Evolutionary conservation across 768 basidiomycete genomes (phyloP).

Genomic region (Melanogaster broomeanus): DNA sequence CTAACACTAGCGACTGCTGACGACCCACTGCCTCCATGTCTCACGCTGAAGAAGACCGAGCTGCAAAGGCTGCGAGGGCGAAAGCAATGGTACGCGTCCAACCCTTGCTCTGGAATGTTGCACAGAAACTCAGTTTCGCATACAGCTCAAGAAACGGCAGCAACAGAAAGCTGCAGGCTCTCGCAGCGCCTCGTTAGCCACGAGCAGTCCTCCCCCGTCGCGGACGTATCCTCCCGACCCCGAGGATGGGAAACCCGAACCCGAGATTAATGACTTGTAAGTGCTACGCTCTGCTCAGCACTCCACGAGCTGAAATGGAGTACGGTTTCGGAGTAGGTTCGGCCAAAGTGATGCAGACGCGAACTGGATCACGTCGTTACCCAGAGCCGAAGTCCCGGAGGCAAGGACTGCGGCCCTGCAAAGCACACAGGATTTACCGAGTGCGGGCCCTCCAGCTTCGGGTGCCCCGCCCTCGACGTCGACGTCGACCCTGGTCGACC

Average conservation of each 20-base stretch:
- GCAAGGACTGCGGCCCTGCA: slow-evolving; percentile 37
- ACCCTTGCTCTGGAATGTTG: neutral
- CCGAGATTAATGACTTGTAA: slow-evolving; percentile 66
- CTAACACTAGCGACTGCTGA: too few species aligned
- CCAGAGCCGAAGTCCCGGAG: slow-evolving; percentile 40
- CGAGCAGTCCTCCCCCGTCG: slow-evolving; percentile 47
- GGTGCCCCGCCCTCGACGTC: neutral
- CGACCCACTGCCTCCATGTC: slow-evolving; percentile 17
- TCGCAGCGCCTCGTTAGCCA: slow-evolving; percentile 33
- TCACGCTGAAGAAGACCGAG: slow-evolving; percentile 71
- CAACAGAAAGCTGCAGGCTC: slow-evolving; percentile 62
- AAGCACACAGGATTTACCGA: slow-evolving; percentile 20
- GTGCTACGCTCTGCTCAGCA: slow-evolving; percentile 32
- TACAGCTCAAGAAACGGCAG: slow-evolving; percentile 79
- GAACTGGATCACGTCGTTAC: slow-evolving; percentile 65
- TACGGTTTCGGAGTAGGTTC: slow-evolving; percentile 40
- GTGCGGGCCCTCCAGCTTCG: slow-evolving; percentile 5
- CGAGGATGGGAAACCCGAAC: slow-evolving; percentile 44
- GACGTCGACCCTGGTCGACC: slow-evolving; percentile 2
- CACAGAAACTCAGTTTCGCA: slow-evolving; percentile 1
- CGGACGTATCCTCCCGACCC: slow-evolving; percentile 52
- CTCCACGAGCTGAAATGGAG: slow-evolving; percentile 4
- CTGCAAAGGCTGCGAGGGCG: slow-evolving; percentile 79
- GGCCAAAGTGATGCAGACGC: slow-evolving; percentile 41
- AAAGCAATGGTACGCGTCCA: slow-evolving; percentile 68